Base-by-base conservation (phyloP, 2,329 filamentous ascomycete genomes). In the Fusarium sp. region DNA sequence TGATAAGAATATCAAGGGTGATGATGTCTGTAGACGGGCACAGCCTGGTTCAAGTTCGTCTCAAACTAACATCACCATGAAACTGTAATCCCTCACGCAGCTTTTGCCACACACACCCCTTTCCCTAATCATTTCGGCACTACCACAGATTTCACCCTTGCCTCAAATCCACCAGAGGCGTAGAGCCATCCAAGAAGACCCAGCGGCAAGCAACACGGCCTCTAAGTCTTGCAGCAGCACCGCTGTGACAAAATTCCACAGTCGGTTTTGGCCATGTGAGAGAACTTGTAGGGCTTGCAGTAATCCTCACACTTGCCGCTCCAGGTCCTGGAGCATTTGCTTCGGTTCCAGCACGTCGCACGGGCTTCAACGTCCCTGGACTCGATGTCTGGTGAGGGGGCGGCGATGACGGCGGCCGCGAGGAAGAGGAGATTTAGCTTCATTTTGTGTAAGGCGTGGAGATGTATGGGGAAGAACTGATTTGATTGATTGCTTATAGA, bases 231-330 rank as follows among this genome's bases (percentile, higher is more conserved):
- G 54, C 62, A 64, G 54, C 62, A 66, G 34, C 63, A 66, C 16
- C 63, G 56, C 56, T 64, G 22, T 8, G 62, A 56, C 11, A 64
- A 16, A 6, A 31, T 2, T 14, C 52, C 38, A 14, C 62, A 64
- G 62, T 64, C 62, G 38, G 62, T 64, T 20, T n/a, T 64, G 29
- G 62, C 62, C 62, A 64, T 64, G 29, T 64, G 62, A 6, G 62
- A 64, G 54, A 59, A 64, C 54, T 64, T 64, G 54, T 64, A 64
- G 18, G 62, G 62, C 6, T 59, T 50, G 62, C 62, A 64, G 62
- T 64, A 64, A 22, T 64, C 62, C 54, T 59, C 52, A 6, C 62
- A 64, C 9, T 64, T 64, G 22, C 62, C 62, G 20, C 11, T 22
- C 62, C 62, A 64, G 13, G 29, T 29, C 34, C 16, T 11, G 29